Percentiles rank a stretch among this genome's conserved stretches.
Evolutionary conservation across 2,329 filamentous ascomycete species (phyloP).

Genomic region (Fusarium irregulare): DNA sequence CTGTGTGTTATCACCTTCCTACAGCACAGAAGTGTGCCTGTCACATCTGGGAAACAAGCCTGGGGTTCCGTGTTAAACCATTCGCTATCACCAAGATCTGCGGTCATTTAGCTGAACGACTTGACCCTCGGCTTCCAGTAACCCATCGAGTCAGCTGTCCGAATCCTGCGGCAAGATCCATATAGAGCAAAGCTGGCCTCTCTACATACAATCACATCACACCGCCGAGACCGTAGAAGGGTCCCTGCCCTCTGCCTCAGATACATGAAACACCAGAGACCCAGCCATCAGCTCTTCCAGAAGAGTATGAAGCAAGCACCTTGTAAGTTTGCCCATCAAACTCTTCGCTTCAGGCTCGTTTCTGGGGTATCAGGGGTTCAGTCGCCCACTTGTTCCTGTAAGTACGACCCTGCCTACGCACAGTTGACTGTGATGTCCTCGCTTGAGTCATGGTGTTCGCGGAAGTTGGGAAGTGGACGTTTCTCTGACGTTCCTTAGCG

Average conservation of each 20-base stretch:
- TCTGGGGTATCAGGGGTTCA: constrained; percentile 39
- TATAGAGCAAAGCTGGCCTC: background rate
- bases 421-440: constrained; percentile 22
- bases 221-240: constrained; percentile 37
- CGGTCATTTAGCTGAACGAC: constrained; percentile 2
- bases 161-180: background rate
- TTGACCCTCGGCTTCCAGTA: background rate
- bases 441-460: constrained; percentile 39
- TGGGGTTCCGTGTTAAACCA: constrained; percentile 19
- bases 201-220: constrained; percentile 19
- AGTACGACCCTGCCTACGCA: constrained; percentile 24
- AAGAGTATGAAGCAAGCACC: constrained; percentile 41
- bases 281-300: constrained; percentile 42
- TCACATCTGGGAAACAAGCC: constrained; percentile 14
- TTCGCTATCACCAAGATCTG: constrained; percentile 18
- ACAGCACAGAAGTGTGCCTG: constrained; percentile 9
- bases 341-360: constrained; percentile 30
- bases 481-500: constrained; percentile 7
- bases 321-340: constrained; percentile 19
- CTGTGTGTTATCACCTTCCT: constrained; percentile 13
- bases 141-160: constrained; percentile 3
- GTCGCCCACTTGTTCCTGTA: constrained; percentile 36
- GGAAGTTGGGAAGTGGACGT: constrained; percentile 10
- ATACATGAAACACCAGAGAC: constrained; percentile 42
- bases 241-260: constrained; percentile 33